Percentiles rank a stretch among this genome's conserved stretches.
These are phyloP conservation scores for Lepidopterella palustris DNA, from an alignment of 495 filamentous ascomycete genomes.

Conservation along the genomic window DNA sequence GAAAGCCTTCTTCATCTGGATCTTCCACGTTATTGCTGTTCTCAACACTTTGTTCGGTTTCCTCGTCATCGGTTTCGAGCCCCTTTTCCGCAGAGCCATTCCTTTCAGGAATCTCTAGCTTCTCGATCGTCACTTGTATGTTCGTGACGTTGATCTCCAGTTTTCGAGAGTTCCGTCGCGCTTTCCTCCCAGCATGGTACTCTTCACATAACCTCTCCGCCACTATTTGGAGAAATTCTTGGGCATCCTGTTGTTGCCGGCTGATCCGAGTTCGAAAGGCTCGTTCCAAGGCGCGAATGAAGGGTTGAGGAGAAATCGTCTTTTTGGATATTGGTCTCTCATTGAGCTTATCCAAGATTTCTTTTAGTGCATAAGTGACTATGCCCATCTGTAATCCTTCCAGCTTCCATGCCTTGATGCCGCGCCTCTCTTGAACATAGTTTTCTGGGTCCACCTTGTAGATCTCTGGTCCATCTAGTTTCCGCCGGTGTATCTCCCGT, in stretches of 20 bases:
- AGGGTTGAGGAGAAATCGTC: slow-evolving; percentile 77
- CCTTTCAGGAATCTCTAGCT: slow-evolving; percentile 17
- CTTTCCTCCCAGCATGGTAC: slow-evolving; percentile 75
- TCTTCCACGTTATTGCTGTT: slow-evolving; percentile 2
- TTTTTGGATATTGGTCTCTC: slow-evolving; percentile 91
- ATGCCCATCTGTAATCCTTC: slow-evolving; percentile 70
- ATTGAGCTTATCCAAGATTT: slow-evolving; percentile 86
- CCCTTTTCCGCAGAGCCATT: slow-evolving; percentile 6
- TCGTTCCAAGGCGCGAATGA: slow-evolving; percentile 72
- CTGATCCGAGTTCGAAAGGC: slow-evolving; percentile 87
- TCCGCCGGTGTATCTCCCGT: slow-evolving; percentile 73
- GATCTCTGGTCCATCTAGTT: slow-evolving; percentile 64
- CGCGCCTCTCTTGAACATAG: slow-evolving; percentile 15
- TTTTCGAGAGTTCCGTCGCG: slow-evolving; percentile 45
- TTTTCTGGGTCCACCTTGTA: slow-evolving; percentile 54
- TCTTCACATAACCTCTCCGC: slow-evolving; percentile 88
- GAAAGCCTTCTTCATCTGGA: slow-evolving; percentile 65
- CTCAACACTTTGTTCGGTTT: background rate
- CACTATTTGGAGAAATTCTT: slow-evolving; percentile 93
- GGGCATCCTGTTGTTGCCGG: slow-evolving; percentile 95
- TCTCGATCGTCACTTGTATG: slow-evolving; percentile 10
- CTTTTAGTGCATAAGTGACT: slow-evolving; percentile 84
- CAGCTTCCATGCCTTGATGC: slow-evolving; percentile 54
- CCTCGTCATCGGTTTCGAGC: background rate
- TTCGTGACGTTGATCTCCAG: slow-evolving; percentile 4